Evolutionary conservation across 805 yeast genomes (phyloP).

Genomic region (Candida vaughaniae): DNA sequence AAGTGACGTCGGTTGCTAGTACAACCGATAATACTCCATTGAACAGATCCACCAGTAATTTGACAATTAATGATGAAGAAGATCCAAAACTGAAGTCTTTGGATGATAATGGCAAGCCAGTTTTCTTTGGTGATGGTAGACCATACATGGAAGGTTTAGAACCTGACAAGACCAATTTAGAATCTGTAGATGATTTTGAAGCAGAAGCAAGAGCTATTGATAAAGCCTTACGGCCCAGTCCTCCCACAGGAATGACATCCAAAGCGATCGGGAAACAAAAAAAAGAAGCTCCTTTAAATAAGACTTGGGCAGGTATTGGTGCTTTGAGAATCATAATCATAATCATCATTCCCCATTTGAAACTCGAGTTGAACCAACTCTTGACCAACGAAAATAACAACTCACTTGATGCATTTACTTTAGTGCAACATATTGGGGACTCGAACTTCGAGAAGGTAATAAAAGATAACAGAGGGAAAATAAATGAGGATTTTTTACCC

Average conservation of each 20-base stretch:
- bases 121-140: background rate
- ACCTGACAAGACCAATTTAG: slow-evolving; percentile 3
- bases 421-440: slow-evolving; percentile 42
- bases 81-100: slow-evolving; percentile 3
- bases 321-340: slow-evolving; percentile 43
- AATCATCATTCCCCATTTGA: slow-evolving; percentile 38
- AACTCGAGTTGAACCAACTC: slow-evolving; percentile 23
- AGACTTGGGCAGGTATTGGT: slow-evolving; percentile 59
- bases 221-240: slow-evolving; percentile 45
- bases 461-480: slow-evolving; percentile 23
- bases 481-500: slow-evolving; percentile 44
- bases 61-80: slow-evolving; percentile 6
- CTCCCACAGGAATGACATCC: slow-evolving; percentile 61
- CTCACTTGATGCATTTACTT: slow-evolving; percentile 22
- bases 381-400: slow-evolving; percentile 22
- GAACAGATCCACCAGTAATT: slow-evolving; percentile 1
- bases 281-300: slow-evolving; percentile 45
- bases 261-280: slow-evolving; percentile 56
- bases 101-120: background rate
- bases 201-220: slow-evolving; percentile 28
- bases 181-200: slow-evolving; percentile 6
- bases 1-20: background rate
- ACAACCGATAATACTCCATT: slow-evolving; percentile 2
- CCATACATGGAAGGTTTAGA: slow-evolving; percentile 5
- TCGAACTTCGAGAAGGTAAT: slow-evolving; percentile 28